Conservation (phyloP, 345 rosid genomes). For the Linum usitatissimum region DNA sequence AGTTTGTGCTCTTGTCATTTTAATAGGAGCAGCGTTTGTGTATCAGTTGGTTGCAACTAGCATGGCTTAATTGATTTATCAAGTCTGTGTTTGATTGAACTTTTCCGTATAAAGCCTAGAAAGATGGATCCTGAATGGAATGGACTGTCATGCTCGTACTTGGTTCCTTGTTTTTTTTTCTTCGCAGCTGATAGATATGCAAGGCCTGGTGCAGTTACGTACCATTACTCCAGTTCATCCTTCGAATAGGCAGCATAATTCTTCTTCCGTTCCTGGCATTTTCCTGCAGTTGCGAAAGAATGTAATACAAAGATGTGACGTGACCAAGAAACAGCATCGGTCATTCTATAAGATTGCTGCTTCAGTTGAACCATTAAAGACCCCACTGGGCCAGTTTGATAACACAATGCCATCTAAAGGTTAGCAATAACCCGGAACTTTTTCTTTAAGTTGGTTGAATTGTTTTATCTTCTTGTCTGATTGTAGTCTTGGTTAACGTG, state of each 20-base stretch:
- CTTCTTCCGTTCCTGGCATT: neutral
- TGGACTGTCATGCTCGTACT: neutral
- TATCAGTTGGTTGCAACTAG: neutral
- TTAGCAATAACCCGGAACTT: neutral
- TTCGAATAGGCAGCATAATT: neutral
- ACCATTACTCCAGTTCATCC: neutral
- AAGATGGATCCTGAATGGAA: neutral
- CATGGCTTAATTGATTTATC: neutral
- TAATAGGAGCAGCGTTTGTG: too few relatives aligned
- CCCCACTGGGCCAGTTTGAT: neutral
- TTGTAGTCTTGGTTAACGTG: too few relatives aligned
- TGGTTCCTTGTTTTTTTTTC: neutral
- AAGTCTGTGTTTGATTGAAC: neutral
- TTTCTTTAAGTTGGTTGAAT: neutral
- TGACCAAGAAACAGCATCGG: neutral
- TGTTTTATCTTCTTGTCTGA: too few relatives aligned
- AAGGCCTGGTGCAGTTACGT: neutral
- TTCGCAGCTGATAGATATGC: neutral
- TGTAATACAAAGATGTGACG: neutral
- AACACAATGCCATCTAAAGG: conserved; percentile 3
- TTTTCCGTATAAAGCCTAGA: neutral
- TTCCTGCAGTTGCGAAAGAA: neutral
- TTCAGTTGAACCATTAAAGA: neutral
- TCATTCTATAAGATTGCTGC: neutral
- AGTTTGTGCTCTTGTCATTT: too few relatives aligned